Percentiles rank a stretch among this genome's conserved stretches.
phyloP scores from a whole-genome alignment of 208 protist species.

The Polymyxa betae region DNA sequence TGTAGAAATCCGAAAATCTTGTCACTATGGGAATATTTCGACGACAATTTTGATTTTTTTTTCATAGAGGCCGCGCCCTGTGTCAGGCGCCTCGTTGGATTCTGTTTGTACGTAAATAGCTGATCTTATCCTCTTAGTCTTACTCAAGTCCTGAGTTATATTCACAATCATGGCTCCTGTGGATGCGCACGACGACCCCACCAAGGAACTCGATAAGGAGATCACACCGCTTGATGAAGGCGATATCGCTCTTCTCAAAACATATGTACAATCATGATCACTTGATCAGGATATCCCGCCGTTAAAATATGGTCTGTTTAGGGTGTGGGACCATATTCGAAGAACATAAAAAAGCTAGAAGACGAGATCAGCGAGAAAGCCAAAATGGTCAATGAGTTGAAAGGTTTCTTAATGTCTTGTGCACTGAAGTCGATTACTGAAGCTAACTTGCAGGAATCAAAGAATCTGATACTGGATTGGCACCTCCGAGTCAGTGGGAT shows the following conservation, averaged over 20 bases:
- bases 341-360: constrained; percentile 92
- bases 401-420: constrained; percentile 65
- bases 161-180: constrained; percentile 3
- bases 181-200: neutral
- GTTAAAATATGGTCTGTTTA: constrained; percentile 55
- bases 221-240: constrained; percentile 93
- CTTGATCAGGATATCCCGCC: neutral
- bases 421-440: constrained; percentile 24
- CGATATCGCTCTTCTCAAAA: constrained; percentile 98
- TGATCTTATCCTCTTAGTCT: too few relatives aligned
- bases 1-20: too few relatives aligned
- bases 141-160: too few relatives aligned
- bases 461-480: constrained; percentile 98
- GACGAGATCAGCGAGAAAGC: constrained; percentile 91
- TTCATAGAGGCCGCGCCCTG: too few relatives aligned
- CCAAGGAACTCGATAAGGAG: constrained; percentile 76
- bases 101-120: too few relatives aligned
- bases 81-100: too few relatives aligned
- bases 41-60: too few relatives aligned
- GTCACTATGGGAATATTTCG: too few relatives aligned
- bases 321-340: constrained; percentile 90
- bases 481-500: constrained; percentile 97
- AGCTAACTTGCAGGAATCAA: constrained; percentile 82
- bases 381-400: constrained; percentile 91
- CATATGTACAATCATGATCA: constrained; percentile 81